Conservation (phyloP, 495 filamentous ascomycete species). For the Extremus antarcticus region DNA sequence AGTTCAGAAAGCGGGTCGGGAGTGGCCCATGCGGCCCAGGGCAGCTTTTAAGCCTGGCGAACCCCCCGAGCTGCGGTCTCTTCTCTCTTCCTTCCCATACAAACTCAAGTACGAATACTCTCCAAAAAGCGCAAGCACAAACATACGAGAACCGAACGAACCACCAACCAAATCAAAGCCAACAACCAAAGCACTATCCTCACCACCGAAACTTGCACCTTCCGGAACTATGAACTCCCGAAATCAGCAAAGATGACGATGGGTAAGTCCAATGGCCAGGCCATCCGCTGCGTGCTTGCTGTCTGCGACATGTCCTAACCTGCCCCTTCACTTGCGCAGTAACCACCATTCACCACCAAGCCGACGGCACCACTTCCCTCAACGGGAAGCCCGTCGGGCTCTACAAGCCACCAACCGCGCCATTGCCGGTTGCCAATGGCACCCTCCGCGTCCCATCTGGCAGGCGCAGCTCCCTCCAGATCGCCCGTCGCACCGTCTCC, state of each 20-base stretch:
- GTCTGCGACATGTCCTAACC: too few species aligned
- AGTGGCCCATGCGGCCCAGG: too few species aligned
- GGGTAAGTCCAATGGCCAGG: too few species aligned
- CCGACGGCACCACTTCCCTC: background rate
- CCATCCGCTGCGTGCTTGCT: too few species aligned
- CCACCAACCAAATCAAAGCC: background rate
- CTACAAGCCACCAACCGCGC: background rate
- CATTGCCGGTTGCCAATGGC: background rate
- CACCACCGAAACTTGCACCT: background rate
- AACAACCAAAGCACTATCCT: background rate
- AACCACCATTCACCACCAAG: background rate
- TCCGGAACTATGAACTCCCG: background rate
- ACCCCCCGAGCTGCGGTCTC: too few species aligned
- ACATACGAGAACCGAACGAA: background rate
- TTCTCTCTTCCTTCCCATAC: too few species aligned
- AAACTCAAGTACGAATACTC: background rate
- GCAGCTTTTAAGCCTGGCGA: too few species aligned
- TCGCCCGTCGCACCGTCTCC: conserved; percentile 32
- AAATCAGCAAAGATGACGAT: background rate
- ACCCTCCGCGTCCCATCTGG: background rate
- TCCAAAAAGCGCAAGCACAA: background rate
- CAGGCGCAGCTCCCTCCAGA: background rate
- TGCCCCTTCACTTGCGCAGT: too few species aligned
- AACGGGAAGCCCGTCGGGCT: background rate
- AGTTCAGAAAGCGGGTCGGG: too few species aligned